Conservation (phyloP, 495 filamentous ascomycete genomes). For the Endocarpon pusillum region DNA sequence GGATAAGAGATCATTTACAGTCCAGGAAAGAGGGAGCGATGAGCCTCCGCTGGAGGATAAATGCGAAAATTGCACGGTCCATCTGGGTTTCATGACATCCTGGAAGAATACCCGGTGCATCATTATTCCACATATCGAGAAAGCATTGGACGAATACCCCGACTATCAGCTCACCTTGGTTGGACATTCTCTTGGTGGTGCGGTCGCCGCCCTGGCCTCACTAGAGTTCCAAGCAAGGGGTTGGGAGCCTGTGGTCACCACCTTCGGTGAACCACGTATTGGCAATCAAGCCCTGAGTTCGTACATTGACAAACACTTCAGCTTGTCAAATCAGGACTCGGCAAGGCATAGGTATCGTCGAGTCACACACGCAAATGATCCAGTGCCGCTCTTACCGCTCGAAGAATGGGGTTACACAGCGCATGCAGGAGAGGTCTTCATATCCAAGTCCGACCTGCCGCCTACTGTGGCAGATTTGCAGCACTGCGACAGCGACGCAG, state of each 20-base stretch:
- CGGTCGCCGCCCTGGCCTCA: constrained; percentile 73
- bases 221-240: constrained; percentile 54
- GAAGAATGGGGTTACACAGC: constrained; percentile 71
- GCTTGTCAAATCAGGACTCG: constrained; percentile 19
- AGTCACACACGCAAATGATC: constrained; percentile 74
- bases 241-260: constrained; percentile 62
- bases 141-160: constrained; percentile 39
- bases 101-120: constrained; percentile 55
- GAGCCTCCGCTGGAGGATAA: constrained; percentile 8
- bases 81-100: constrained; percentile 71
- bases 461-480: constrained; percentile 49
- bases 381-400: constrained; percentile 74
- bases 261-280: constrained; percentile 79
- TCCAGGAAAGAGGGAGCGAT: too few species aligned
- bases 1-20: too few species aligned
- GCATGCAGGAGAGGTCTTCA: constrained; percentile 79
- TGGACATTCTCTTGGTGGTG: constrained; percentile 84
- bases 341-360: constrained; percentile 61
- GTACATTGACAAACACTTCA: constrained; percentile 54
- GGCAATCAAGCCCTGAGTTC: constrained; percentile 56
- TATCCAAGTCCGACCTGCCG: constrained; percentile 49
- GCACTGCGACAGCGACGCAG: constrained; percentile 52
- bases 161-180: constrained; percentile 59
- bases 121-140: constrained; percentile 42
- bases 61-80: constrained; percentile 78